Evolutionary conservation across 2,329 filamentous ascomycete species (phyloP).

Genomic region (Plectosphaerella plurivora): DNA sequence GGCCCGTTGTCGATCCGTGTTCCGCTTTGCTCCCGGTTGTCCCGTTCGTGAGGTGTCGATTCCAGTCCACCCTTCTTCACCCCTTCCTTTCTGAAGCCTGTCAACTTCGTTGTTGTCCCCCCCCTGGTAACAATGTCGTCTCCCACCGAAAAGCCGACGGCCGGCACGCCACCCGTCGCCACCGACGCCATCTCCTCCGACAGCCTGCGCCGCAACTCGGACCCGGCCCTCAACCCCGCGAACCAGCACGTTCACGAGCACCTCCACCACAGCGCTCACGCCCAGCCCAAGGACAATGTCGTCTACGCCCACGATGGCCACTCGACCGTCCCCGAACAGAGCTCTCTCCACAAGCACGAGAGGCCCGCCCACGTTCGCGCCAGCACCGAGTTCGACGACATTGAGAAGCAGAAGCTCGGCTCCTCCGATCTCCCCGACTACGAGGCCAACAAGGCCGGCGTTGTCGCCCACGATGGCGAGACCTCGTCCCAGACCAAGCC

Average conservation of each 20-base stretch:
- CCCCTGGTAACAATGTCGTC: slow-evolving; percentile 2
- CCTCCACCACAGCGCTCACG: slow-evolving; percentile 32
- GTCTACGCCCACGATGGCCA: slow-evolving; percentile 39
- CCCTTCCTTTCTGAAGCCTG: background rate
- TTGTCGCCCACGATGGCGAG: slow-evolving; percentile 22
- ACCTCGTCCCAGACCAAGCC: slow-evolving; percentile 13
- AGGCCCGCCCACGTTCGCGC: slow-evolving; percentile 18
- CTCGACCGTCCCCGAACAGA: slow-evolving; percentile 31
- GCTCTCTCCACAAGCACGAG: slow-evolving; percentile 23
- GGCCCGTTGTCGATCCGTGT: background rate
- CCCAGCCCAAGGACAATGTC: slow-evolving; percentile 34
- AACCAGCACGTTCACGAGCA: slow-evolving; percentile 41
- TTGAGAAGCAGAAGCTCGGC: slow-evolving; percentile 17
- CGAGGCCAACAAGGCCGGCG: slow-evolving; percentile 32
- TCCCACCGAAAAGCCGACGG: background rate
- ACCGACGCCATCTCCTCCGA: background rate
- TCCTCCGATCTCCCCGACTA: slow-evolving; percentile 26
- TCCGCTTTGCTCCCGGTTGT: background rate
- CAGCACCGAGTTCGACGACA: slow-evolving; percentile 23
- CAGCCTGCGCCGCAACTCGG: slow-evolving; percentile 19
- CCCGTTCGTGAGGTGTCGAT: background rate
- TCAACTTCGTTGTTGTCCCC: background rate
- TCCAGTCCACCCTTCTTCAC: background rate
- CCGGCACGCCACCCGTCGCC: slow-evolving; percentile 4
- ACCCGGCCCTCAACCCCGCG: slow-evolving; percentile 28